A percentile compares a stretch with the other conserved stretches of the same genome.
Conservation (phyloP, 164 flowering plant genomes). For the Platanus orientalis region DNA sequence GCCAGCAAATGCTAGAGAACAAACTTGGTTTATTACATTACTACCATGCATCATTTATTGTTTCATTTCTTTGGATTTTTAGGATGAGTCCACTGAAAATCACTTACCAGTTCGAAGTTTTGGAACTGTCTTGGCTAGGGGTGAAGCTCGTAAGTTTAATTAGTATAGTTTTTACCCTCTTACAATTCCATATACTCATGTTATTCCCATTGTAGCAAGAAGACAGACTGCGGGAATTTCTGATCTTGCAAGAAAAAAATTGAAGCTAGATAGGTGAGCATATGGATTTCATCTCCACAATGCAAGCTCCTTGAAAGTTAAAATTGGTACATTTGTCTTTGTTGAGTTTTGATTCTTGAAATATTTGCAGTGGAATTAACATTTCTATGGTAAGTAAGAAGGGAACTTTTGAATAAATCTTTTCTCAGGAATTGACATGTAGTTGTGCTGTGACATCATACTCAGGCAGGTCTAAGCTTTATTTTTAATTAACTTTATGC, state of each 20-base stretch:
- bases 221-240: conserved; percentile 31
- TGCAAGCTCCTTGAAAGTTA: neutral
- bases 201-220: conserved; percentile 34
- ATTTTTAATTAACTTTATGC: too few species aligned
- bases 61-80: conserved; percentile 5
- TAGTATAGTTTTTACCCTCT: neutral
- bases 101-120: conserved; percentile 57
- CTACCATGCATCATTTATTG: neutral
- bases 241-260: conserved; percentile 37
- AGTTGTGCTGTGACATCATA: too few species aligned
- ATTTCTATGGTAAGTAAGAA: neutral
- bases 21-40: neutral
- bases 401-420: too few species aligned
- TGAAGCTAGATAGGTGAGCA: conserved; percentile 56
- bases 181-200: neutral
- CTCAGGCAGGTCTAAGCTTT: too few species aligned
- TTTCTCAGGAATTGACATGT: too few species aligned
- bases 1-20: conserved; percentile 4
- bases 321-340: neutral
- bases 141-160: conserved; percentile 44
- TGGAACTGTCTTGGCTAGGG: conserved; percentile 65
- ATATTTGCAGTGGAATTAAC: neutral
- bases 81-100: conserved; percentile 54
- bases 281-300: neutral
- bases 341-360: too few species aligned